These are phyloP conservation scores for Calonectria fujianensis DNA, from an alignment of 2,329 filamentous ascomycete genomes.

Conservation along the genomic window DNA sequence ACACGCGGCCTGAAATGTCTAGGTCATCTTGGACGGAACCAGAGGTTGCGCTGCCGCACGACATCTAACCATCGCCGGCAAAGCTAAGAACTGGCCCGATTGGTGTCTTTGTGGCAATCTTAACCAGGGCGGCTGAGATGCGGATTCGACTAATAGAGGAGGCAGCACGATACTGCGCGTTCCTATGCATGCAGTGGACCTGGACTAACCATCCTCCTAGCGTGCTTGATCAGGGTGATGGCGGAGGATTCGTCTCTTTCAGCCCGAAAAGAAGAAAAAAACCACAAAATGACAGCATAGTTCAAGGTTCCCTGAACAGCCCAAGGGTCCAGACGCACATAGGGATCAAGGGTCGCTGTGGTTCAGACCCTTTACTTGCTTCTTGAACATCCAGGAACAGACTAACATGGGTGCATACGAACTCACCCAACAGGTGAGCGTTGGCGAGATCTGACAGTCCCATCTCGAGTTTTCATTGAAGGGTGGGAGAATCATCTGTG, in stretches of 20 bases:
- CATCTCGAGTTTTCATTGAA: slow-evolving; percentile 7
- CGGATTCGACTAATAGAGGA: background rate
- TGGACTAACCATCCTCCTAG: background rate
- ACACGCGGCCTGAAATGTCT: slow-evolving; percentile 2
- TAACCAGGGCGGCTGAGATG: too few species aligned
- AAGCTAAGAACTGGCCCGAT: background rate
- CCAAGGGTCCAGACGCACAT: background rate
- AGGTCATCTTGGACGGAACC: background rate
- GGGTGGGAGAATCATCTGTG: slow-evolving; percentile 8
- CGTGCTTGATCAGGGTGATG: background rate
- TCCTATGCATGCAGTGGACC: background rate
- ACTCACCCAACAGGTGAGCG: background rate
- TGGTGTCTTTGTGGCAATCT: background rate
- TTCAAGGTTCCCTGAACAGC: background rate
- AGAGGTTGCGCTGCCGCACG: background rate
- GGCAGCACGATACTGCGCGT: background rate
- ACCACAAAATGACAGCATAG: background rate
- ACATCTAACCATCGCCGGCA: background rate
- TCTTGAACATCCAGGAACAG: background rate
- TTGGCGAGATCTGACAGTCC: background rate
- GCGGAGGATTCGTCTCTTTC: background rate
- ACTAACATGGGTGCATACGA: background rate
- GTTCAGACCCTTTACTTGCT: slow-evolving; percentile 3
- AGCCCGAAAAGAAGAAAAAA: background rate
- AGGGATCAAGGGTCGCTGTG: background rate